phyloP scores from a whole-genome alignment of 768 basidiomycete genomes.

The Wakefieldia striispora region DNA sequence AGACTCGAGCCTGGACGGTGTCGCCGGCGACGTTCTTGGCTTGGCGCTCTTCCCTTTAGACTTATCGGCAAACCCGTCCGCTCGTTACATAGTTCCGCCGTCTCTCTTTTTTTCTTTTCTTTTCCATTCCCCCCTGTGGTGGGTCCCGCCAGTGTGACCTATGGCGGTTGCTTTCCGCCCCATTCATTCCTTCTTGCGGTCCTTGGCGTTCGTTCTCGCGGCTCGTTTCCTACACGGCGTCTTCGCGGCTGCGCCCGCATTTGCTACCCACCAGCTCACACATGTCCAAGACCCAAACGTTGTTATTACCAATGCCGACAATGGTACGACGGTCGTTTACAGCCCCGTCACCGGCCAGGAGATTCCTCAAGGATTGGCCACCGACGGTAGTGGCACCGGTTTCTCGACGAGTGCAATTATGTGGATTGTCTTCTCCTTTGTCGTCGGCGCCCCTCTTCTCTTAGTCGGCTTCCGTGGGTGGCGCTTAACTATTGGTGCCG shows the following conservation, averaged over 20 bases:
- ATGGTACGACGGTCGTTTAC: slow-evolving; percentile 43
- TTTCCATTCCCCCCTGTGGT: slow-evolving; percentile 4
- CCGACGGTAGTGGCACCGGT: slow-evolving; percentile 56
- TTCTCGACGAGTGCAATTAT: slow-evolving; percentile 49
- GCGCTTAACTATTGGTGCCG: slow-evolving; percentile 54
- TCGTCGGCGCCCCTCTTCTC: slow-evolving; percentile 53
- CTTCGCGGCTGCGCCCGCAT: slow-evolving; percentile 5
- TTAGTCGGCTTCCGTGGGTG: slow-evolving; percentile 56
- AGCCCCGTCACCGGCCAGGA: slow-evolving; percentile 41
- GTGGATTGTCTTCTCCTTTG: slow-evolving; percentile 56
- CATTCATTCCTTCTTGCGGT: slow-evolving; percentile 14
- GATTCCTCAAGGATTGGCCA: slow-evolving; percentile 53
- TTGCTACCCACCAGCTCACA: slow-evolving; percentile 15
- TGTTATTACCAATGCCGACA: slow-evolving; percentile 14
- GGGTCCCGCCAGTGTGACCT: slow-evolving; percentile 17
- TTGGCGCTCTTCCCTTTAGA: slow-evolving; percentile 7
- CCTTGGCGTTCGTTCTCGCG: slow-evolving; percentile 15
- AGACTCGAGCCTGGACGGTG: background rate
- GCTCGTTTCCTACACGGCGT: slow-evolving; percentile 5
- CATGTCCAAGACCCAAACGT: slow-evolving; percentile 31
- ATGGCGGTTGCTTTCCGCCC: slow-evolving; percentile 27
- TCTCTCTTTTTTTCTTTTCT: slow-evolving; percentile 13
- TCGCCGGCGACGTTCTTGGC: background rate
- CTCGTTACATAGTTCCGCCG: slow-evolving; percentile 9
- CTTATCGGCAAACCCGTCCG: slow-evolving; percentile 10